Evolutionary conservation across 2,329 filamentous ascomycete genomes (phyloP), one percentile per base, ranked within the genome.

Genomic region (Trichophyton simii): DNA sequence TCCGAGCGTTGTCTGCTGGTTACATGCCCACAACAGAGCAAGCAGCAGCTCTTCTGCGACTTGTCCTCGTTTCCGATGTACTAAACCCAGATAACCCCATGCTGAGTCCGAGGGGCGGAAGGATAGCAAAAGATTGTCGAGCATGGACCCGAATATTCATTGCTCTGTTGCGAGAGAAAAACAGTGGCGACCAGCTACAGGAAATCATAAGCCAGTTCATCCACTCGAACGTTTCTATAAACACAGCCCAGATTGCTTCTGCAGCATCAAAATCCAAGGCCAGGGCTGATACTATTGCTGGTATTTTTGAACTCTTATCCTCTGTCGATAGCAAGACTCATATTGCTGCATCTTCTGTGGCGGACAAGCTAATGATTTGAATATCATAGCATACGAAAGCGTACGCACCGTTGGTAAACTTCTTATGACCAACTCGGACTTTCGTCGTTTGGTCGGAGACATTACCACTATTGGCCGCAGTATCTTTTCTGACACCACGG

Each of bases 1-100:
- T 91, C 31, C 83, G 88, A 60, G 92, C 92, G 60, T 73, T 96
- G 8, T 83, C 83, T 1, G 83, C 89, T 69, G 92, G 92, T 4
- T 96, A 86, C 74, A 91, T 97, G 87, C 92, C 92, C 55, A 94
- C 89, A 4, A 96, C 88, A 9, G 87, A 94, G 67, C 92, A 97
- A 72, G 71, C 82, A 66, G 87, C 94, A 68, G 78, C 86, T 71
- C 91, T 95, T 66, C 78, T 97, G 2, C 85, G 89, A 66, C 89
- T 87, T 1, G 76, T 96, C 1, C 79, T 96, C 7, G 84, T 88
- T 3, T 85, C 88, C 38, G 87, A 92, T 67, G 71, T 94, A 18
- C 79, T 96, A 62, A 92, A 91, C 68, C 84, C 88, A 0, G 82
- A 88, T 59, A 85, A 86, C 64, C 80, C 83, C 58, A 84, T 89